phyloP scores from a whole-genome alignment of 768 basidiomycete species.

The Gelatoporia subvermispora region DNA sequence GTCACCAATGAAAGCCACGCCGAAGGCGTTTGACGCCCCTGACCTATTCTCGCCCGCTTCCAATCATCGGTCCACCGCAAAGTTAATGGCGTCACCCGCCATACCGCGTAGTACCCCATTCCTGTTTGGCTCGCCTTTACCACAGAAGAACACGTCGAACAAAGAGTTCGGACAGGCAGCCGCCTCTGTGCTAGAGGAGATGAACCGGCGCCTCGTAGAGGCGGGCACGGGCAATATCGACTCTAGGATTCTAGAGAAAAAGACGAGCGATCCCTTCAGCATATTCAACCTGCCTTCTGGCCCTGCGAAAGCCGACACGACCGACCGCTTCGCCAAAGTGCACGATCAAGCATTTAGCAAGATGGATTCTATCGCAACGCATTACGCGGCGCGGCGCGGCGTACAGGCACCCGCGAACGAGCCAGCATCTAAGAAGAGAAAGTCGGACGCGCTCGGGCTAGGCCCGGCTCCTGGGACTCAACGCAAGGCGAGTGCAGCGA shows the following conservation, averaged over 20 bases:
- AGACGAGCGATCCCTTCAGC: background rate
- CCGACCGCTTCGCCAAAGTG: conserved; percentile 45
- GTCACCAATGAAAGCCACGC: conserved; percentile 20
- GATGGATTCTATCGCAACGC: conserved; percentile 71
- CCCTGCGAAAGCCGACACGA: conserved; percentile 2
- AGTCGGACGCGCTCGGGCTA: conserved; percentile 48
- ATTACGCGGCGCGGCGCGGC: conserved; percentile 42
- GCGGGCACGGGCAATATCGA: conserved; percentile 50
- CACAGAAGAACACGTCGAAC: conserved; percentile 58
- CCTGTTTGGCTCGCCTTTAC: conserved; percentile 73
- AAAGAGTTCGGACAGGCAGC: conserved; percentile 64
- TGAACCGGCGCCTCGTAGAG: conserved; percentile 66
- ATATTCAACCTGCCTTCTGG: background rate
- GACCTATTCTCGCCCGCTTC: conserved; percentile 39
- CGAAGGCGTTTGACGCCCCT: conserved; percentile 28
- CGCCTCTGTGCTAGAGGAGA: conserved; percentile 71
- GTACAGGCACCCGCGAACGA: conserved; percentile 18
- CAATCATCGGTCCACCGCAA: too few relatives aligned
- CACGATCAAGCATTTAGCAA: conserved; percentile 65
- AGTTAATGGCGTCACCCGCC: background rate
- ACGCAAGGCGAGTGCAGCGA: conserved; percentile 26
- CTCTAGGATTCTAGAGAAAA: background rate
- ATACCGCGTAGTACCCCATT: conserved; percentile 45
- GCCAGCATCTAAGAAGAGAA: conserved; percentile 33
- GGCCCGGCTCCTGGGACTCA: conserved; percentile 23